Evolutionary conservation across 1,284 basidiomycete species (phyloP).

Genomic region (Caloboletus firmus): DNA sequence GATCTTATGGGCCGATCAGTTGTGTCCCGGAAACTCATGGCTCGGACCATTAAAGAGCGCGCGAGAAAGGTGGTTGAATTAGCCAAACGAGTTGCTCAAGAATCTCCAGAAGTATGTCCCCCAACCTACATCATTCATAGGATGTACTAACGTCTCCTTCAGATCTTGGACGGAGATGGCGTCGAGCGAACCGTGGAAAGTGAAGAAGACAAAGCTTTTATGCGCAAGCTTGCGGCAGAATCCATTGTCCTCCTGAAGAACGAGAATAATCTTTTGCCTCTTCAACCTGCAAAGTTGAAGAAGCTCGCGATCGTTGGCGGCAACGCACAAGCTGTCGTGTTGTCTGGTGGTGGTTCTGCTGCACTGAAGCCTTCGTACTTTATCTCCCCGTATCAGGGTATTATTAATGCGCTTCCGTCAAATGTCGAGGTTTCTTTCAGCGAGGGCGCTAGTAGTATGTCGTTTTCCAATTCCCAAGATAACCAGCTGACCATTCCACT

Average conservation of each 20-base stretch:
- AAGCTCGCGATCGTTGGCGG: conserved; percentile 76
- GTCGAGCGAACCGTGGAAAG: conserved; percentile 60
- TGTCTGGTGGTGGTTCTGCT: conserved; percentile 78
- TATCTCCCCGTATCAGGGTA: conserved; percentile 70
- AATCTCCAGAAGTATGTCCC: conserved; percentile 54
- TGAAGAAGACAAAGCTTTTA: conserved; percentile 57
- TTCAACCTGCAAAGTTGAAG: conserved; percentile 51
- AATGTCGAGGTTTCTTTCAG: conserved; percentile 59
- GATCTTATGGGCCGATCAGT: conserved; percentile 66
- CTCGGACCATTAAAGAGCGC: conserved; percentile 66
- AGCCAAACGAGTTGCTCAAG: conserved; percentile 61
- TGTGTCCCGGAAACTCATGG: conserved; percentile 60
- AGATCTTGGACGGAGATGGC: conserved; percentile 70
- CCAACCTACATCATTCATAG: neutral
- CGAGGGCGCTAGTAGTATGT: conserved; percentile 59
- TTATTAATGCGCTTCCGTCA: conserved; percentile 43
- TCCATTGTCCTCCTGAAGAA: conserved; percentile 79
- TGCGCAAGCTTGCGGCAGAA: conserved; percentile 62
- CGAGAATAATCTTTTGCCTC: conserved; percentile 56
- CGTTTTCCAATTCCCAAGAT: neutral
- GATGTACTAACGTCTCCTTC: neutral
- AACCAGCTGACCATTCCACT: neutral
- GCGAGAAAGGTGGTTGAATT: conserved; percentile 65
- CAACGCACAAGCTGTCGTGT: conserved; percentile 66
- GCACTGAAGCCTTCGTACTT: conserved; percentile 73